Conservation (phyloP, 2,329 filamentous ascomycete species). For the Colletotrichum sp. region DNA sequence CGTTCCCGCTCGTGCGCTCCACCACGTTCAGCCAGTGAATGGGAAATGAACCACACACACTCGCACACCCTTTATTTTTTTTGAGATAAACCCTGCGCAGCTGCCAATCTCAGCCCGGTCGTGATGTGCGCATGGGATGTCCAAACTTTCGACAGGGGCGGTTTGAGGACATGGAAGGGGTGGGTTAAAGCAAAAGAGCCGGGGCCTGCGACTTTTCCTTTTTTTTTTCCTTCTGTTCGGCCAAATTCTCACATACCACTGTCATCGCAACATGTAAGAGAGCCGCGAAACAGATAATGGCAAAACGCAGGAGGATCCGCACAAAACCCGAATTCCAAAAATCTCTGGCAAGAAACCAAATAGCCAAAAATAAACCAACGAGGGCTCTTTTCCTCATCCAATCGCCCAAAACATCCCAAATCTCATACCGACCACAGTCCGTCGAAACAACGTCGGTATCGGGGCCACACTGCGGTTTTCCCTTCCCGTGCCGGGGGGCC, state of each 20-base stretch:
- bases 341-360: neutral
- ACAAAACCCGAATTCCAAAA: neutral
- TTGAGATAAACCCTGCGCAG: neutral
- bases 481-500: neutral
- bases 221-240: neutral
- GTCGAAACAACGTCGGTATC: conserved; percentile 8
- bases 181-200: neutral
- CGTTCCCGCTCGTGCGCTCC: neutral
- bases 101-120: neutral
- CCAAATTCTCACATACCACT: neutral
- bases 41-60: neutral
- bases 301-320: neutral
- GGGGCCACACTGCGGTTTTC: neutral
- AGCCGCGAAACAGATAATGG: neutral
- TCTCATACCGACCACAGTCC: neutral
- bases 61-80: neutral
- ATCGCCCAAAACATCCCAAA: neutral
- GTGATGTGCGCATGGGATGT: conserved; percentile 10
- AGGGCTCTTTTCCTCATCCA: neutral
- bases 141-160: neutral
- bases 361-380: neutral
- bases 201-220: neutral
- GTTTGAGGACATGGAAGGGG: neutral
- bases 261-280: neutral
- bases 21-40: neutral